Conservation (phyloP, 192 early-diverging fungal species). For the Umbelopsis sp. region DNA sequence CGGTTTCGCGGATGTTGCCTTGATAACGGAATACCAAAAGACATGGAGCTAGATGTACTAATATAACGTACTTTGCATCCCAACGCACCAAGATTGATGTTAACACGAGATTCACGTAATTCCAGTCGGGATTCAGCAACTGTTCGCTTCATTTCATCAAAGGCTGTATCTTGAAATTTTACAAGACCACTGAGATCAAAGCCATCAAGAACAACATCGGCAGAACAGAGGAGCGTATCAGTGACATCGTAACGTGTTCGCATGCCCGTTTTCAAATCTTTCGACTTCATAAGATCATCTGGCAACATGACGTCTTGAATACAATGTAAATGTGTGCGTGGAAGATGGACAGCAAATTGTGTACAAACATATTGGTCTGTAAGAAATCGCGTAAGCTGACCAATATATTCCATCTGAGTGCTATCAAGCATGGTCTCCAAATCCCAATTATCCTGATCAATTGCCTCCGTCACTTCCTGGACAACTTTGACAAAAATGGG, state of each 20-base stretch:
- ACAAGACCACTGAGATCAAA: slow-evolving; percentile 51
- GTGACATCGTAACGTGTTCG: slow-evolving; percentile 61
- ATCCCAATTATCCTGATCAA: slow-evolving; percentile 61
- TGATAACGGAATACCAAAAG: slow-evolving; percentile 64
- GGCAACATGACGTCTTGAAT: slow-evolving; percentile 77
- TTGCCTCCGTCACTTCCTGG: slow-evolving; percentile 61
- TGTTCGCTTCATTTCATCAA: slow-evolving; percentile 46
- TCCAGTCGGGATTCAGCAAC: slow-evolving; percentile 51
- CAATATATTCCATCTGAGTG: slow-evolving; percentile 66
- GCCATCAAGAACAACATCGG: slow-evolving; percentile 62
- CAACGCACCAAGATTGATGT: slow-evolving; percentile 55
- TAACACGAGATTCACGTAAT: slow-evolving; percentile 54
- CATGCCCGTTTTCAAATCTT: slow-evolving; percentile 50
- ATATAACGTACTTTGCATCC: slow-evolving; percentile 62
- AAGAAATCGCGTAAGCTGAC: slow-evolving; percentile 53
- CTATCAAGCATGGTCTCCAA: slow-evolving; percentile 68
- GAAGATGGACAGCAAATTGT: slow-evolving; percentile 57
- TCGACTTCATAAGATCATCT: slow-evolving; percentile 51
- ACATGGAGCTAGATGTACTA: slow-evolving; percentile 40
- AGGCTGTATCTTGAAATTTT: slow-evolving; percentile 54
- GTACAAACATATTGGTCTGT: slow-evolving; percentile 52
- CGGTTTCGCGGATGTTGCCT: slow-evolving; percentile 48
- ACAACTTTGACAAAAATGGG: slow-evolving; percentile 71
- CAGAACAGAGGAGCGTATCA: slow-evolving; percentile 62
- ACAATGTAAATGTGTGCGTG: slow-evolving; percentile 60